Conservation (phyloP, 495 filamentous ascomycete genomes). For the Aspergillus nidulans region DNA sequence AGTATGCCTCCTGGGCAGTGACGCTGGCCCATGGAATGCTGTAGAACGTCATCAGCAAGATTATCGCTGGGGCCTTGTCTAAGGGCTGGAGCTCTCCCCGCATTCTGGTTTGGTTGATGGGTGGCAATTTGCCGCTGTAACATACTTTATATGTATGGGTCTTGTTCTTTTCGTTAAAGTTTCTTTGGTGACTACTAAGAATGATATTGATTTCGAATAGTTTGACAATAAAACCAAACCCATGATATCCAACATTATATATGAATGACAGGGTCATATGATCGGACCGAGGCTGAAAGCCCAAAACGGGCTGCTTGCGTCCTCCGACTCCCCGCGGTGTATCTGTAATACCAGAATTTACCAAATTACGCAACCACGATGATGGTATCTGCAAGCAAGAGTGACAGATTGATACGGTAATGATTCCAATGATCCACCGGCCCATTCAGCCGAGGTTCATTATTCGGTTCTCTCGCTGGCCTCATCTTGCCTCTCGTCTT, state of each 20-base stretch:
- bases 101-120: not conserved
- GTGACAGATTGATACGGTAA: constrained; percentile 16
- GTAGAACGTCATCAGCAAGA: not conserved
- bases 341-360: constrained; percentile 4
- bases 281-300: constrained; percentile 12
- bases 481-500: constrained; percentile 10
- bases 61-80: not conserved
- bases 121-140: not conserved
- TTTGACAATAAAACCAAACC: too few species aligned
- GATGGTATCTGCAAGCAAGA: too few species aligned
- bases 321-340: constrained; percentile 4
- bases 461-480: constrained; percentile 2
- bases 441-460: constrained; percentile 21
- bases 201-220: too few species aligned
- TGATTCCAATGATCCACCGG: not conserved
- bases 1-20: not conserved
- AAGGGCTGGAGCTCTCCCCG: constrained; percentile 9
- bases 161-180: too few species aligned
- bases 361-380: too few species aligned
- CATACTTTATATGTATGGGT: not conserved
- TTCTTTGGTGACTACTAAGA: too few species aligned
- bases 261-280: not conserved
- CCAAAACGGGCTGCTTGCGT: not conserved
- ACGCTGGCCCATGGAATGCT: not conserved
- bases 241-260: not conserved